Percentiles rank a stretch among this genome's conserved stretches.
These are phyloP conservation scores for Gnomoniopsis smithogilvyi DNA, from an alignment of 2,329 filamentous ascomycete species.

Conservation along the genomic window DNA sequence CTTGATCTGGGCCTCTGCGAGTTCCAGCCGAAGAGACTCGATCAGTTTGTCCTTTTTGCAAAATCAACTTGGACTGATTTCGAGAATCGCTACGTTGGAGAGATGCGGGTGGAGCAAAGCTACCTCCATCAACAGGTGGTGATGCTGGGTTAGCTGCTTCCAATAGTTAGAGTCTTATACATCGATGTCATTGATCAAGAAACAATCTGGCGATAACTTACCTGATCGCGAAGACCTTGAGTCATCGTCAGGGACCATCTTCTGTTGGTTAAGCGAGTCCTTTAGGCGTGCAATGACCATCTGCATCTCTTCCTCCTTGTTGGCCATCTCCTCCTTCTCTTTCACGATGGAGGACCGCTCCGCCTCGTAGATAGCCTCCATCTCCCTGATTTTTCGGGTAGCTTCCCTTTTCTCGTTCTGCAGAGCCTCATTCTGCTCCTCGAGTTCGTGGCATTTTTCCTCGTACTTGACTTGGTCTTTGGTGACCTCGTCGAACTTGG, in stretches of 20 bases:
- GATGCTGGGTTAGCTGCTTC: constrained; percentile 49
- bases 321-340: constrained; percentile 85
- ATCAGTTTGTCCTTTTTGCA: constrained; percentile 98
- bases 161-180: background rate
- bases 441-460: constrained; percentile 81
- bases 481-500: constrained; percentile 78
- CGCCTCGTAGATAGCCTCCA: constrained; percentile 88
- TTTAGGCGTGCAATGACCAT: constrained; percentile 87
- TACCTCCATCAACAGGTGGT: constrained; percentile 68
- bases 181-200: background rate
- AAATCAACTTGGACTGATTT: constrained; percentile 82
- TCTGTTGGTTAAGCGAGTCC: constrained; percentile 80
- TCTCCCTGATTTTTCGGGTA: constrained; percentile 79
- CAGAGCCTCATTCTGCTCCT: constrained; percentile 76
- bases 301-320: constrained; percentile 87
- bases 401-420: constrained; percentile 83
- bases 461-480: constrained; percentile 84
- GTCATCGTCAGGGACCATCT: constrained; percentile 59
- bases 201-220: constrained; percentile 32
- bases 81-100: constrained; percentile 84
- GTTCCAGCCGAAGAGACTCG: constrained; percentile 83
- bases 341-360: constrained; percentile 84
- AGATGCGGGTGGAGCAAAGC: constrained; percentile 83
- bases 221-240: constrained; percentile 55
- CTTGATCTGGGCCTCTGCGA: constrained; percentile 94